These are phyloP conservation scores for Rhizophagus prolifer DNA, from an alignment of 192 early-diverging fungal genomes.

Conservation along the genomic window DNA sequence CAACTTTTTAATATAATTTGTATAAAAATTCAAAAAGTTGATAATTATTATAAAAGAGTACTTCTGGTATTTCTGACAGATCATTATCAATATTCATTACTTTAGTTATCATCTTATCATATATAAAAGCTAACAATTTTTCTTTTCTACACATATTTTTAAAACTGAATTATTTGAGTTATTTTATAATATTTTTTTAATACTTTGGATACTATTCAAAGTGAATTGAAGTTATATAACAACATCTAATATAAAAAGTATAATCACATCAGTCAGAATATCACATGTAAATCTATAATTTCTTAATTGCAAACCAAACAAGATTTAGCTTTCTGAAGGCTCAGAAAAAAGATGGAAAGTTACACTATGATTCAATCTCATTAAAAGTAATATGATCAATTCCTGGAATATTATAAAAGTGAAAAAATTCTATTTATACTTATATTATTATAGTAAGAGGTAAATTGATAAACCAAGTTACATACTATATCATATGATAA, in stretches of 20 bases:
- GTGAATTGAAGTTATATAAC: constrained; percentile 3
- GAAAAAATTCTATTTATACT: neutral
- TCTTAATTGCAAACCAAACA: constrained; percentile 5
- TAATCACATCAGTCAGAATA: constrained; percentile 12
- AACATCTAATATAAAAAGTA: neutral
- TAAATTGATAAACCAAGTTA: neutral
- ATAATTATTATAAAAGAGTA: neutral
- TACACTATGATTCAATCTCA: constrained; percentile 10
- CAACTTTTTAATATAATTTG: neutral
- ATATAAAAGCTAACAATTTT: neutral
- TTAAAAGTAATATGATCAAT: too few relatives aligned
- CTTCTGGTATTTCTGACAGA: neutral
- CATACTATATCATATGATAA: too few relatives aligned
- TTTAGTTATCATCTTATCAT: neutral
- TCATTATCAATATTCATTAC: neutral
- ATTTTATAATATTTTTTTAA: neutral
- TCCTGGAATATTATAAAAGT: neutral
- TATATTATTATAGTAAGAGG: neutral
- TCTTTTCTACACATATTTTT: neutral
- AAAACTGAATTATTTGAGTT: neutral
- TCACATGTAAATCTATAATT: constrained; percentile 21
- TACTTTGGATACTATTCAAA: constrained; percentile 1
- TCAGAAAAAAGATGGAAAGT: neutral
- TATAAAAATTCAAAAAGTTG: neutral
- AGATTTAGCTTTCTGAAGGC: constrained; percentile 7